phyloP scores from a whole-genome alignment of 1,284 basidiomycete species.

The Tetrapyrgos nigripes region DNA sequence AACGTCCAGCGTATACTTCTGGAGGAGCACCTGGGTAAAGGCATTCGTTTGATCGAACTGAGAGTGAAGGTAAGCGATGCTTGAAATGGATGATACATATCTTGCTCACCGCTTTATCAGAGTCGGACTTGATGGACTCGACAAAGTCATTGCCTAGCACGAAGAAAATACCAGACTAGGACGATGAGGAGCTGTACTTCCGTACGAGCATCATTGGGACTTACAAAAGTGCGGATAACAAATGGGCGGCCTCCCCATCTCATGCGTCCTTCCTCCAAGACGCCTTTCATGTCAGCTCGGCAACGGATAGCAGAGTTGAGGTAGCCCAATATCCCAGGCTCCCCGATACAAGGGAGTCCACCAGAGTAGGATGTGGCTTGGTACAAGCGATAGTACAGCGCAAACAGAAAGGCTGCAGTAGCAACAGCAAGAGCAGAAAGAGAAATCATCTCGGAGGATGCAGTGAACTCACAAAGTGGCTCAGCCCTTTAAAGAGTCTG shows the following conservation, averaged over 20 bases:
- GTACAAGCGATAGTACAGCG: constrained; percentile 1
- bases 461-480: not conserved
- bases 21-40: constrained; percentile 1
- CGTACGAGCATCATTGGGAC: too few species aligned
- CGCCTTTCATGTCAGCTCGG: constrained; percentile 6
- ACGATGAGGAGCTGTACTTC: not conserved
- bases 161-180: constrained; percentile 3
- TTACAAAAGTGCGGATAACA: constrained; percentile 5
- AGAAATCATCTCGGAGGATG: not conserved
- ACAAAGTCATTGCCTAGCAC: constrained; percentile 2
- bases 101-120: not conserved
- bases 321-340: constrained; percentile 1
- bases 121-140: not conserved
- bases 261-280: not conserved
- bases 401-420: not conserved
- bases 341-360: not conserved
- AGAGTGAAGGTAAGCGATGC: not conserved
- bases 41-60: constrained; percentile 5
- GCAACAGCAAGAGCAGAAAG: not conserved
- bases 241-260: constrained; percentile 2
- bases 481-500: not conserved
- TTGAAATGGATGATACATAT: not conserved
- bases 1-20: constrained; percentile 3
- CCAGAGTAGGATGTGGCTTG: constrained; percentile 3
- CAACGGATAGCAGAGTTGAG: constrained; percentile 1